phyloP scores from a whole-genome alignment of 805 yeast genomes.

The Isabelozyma heimii region DNA sequence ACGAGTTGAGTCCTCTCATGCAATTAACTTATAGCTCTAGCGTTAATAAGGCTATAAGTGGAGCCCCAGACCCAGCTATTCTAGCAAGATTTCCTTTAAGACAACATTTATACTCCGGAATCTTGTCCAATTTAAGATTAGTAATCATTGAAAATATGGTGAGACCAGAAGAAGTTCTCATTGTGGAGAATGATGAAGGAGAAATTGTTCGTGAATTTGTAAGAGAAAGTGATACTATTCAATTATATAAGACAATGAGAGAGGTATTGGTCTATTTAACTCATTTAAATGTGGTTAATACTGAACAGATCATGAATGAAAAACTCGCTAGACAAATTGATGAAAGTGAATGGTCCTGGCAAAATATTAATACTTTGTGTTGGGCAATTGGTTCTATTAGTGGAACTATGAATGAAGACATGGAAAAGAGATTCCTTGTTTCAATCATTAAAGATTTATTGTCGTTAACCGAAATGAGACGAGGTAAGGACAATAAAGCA shows the following conservation, averaged over 20 bases:
- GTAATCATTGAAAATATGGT: conserved; percentile 98
- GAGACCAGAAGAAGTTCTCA: conserved; percentile 94
- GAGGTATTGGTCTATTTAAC: conserved; percentile 94
- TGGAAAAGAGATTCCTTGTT: conserved; percentile 92
- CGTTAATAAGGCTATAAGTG: conserved; percentile 50
- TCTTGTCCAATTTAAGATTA: conserved; percentile 78
- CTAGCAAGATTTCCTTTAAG: conserved; percentile 80
- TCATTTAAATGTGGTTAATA: conserved; percentile 90
- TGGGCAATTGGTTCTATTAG: conserved; percentile 99
- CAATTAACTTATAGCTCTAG: conserved; percentile 53
- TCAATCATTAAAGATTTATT: conserved; percentile 89
- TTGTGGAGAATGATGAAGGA: conserved; percentile 98
- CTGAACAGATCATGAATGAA: conserved; percentile 89
- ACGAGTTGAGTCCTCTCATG: conserved; percentile 71
- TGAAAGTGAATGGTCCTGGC: conserved; percentile 99
- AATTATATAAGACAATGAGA: conserved; percentile 90
- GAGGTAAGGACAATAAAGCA: conserved; percentile 97
- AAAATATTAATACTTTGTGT: conserved; percentile 91
- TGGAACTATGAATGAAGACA: conserved; percentile 97
- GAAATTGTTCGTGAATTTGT: conserved; percentile 97
- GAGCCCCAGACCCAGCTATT: conserved; percentile 82
- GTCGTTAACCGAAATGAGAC: conserved; percentile 89
- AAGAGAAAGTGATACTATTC: conserved; percentile 95
- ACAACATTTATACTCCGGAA: conserved; percentile 75
- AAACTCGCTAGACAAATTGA: conserved; percentile 91